Evolutionary conservation across 2,329 filamentous ascomycete genomes (phyloP).

Genomic region (Hirsutella minnesotensis): DNA sequence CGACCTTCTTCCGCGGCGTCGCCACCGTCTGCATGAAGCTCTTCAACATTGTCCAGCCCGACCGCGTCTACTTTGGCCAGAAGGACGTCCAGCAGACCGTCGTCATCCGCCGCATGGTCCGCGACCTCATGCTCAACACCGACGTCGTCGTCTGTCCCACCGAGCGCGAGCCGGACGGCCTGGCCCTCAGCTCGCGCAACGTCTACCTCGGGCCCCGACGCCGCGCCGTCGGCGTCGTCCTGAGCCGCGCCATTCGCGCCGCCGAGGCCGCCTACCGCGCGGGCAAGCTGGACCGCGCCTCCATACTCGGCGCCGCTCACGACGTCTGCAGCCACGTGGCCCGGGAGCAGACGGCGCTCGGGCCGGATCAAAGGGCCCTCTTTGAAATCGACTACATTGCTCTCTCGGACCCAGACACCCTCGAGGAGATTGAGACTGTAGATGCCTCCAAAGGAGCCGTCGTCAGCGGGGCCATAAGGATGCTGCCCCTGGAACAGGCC

Average conservation of each 20-base stretch:
- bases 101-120: conserved; percentile 74
- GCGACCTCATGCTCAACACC: conserved; percentile 73
- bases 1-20: conserved; percentile 93
- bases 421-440: conserved; percentile 65
- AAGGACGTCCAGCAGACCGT: conserved; percentile 97
- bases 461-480: conserved; percentile 81
- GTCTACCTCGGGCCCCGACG: conserved; percentile 76
- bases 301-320: conserved; percentile 62
- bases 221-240: conserved; percentile 58
- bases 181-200: conserved; percentile 88
- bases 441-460: conserved; percentile 65
- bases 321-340: conserved; percentile 42
- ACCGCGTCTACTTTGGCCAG: conserved; percentile 82
- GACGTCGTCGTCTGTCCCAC: conserved; percentile 66
- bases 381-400: conserved; percentile 92
- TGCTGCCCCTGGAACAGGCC: conserved; percentile 66
- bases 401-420: conserved; percentile 70
- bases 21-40: conserved; percentile 90
- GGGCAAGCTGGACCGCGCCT: conserved; percentile 38
- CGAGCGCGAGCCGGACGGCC: conserved; percentile 62
- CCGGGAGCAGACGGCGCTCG: conserved; percentile 49
- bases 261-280: conserved; percentile 57
- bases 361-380: conserved; percentile 47
- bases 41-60: conserved; percentile 41
- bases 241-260: conserved; percentile 56